Percentiles rank a stretch among this genome's conserved stretches.
phyloP scores from a whole-genome alignment of 2,329 filamentous ascomycete genomes.

The Ceratocystis variospora region DNA sequence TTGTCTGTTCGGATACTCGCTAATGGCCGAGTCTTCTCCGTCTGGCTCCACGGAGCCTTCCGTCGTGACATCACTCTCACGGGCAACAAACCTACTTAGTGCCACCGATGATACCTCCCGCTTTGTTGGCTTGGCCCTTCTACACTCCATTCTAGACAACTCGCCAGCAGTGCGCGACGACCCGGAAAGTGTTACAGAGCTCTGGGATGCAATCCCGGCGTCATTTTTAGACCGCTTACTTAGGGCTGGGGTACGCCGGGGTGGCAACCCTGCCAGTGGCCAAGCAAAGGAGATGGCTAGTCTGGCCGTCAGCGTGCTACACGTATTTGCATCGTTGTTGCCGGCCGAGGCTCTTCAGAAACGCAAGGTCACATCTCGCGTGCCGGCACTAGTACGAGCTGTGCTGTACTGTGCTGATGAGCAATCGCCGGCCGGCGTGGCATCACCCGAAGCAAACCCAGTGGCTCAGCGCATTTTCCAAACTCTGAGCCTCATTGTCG shows the following conservation, averaged over 20 bases:
- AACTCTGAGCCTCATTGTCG: constrained; percentile 43
- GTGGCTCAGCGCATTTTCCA: constrained; percentile 25
- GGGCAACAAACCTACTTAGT: constrained; percentile 42
- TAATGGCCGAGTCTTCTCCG: too few relatives aligned
- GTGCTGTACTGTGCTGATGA: constrained; percentile 29
- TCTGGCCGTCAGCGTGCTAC: constrained; percentile 47
- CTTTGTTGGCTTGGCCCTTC: constrained; percentile 52
- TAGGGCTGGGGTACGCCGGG: constrained; percentile 34
- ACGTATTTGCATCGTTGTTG: constrained; percentile 46
- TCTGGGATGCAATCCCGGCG: constrained; percentile 48
- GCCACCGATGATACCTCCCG: constrained; percentile 52
- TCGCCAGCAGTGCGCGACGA: constrained; percentile 38
- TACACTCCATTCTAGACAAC: constrained; percentile 53
- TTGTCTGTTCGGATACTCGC: too few relatives aligned
- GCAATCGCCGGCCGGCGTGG: background rate
- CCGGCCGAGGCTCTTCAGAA: constrained; percentile 34
- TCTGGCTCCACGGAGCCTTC: too few relatives aligned
- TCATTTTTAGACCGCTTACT: constrained; percentile 53
- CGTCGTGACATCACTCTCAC: constrained; percentile 24
- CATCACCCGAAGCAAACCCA: background rate
- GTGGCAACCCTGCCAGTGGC: constrained; percentile 20
- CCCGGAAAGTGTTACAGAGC: constrained; percentile 30
- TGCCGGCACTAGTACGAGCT: constrained; percentile 39
- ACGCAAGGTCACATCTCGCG: constrained; percentile 37
- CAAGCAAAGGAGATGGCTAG: constrained; percentile 43